Percentiles rank a stretch among this genome's conserved stretches.
Conservation (phyloP, 768 basidiomycete species). For the Glaciozyma martinii region DNA sequence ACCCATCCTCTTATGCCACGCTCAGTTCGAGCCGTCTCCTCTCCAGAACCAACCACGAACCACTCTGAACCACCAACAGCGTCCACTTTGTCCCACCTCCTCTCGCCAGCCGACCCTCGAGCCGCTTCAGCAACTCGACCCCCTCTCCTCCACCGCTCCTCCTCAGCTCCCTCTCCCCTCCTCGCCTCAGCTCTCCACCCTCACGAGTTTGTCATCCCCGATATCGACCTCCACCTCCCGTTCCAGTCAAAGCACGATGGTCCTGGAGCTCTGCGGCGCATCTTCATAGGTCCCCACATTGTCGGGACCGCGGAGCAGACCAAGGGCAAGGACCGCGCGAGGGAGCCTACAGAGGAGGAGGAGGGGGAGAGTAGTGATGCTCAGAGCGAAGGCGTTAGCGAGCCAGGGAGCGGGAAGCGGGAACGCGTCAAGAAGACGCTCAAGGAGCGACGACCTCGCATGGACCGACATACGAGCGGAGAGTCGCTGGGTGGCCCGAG, state of each 20-base stretch:
- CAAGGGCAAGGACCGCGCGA: constrained; percentile 4
- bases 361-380: background rate
- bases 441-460: background rate
- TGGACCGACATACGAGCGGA: background rate
- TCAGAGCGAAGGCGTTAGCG: background rate
- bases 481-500: background rate
- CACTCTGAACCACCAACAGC: background rate
- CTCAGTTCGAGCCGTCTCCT: background rate
- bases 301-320: background rate
- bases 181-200: background rate
- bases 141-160: background rate
- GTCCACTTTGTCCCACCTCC: background rate
- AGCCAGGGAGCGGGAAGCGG: constrained; percentile 1
- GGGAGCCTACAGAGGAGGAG: background rate
- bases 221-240: background rate
- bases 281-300: constrained; percentile 24
- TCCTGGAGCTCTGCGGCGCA: background rate
- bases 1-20: no score
- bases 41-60: background rate
- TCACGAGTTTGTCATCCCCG: background rate
- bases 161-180: background rate
- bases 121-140: background rate
- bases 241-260: constrained; percentile 12
- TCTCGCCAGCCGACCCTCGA: background rate
- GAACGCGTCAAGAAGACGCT: background rate